Base-by-base conservation (phyloP, 2,329 filamentous ascomycete genomes). In the Fusarium zealandicum region DNA sequence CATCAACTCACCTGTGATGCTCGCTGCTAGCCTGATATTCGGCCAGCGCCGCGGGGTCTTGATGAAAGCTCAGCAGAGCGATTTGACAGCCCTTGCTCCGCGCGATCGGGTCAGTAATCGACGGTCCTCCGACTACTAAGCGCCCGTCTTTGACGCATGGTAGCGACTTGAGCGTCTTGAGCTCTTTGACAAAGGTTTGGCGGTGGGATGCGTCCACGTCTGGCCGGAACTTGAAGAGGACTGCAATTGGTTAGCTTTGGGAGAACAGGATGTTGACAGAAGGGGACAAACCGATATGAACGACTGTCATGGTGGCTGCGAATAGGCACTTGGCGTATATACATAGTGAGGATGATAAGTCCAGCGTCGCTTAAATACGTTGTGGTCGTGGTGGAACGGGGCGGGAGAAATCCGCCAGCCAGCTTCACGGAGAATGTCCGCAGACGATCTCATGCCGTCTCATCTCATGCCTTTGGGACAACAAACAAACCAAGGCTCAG, bases 1-100 rank as follows among this genome's bases (percentile, higher is more conserved):
- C 2, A 1, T 1, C n/a, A 2, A 51, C 67, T 53, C 65, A 80
- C 80, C 74, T 69, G 46, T 81, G 75, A 61, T 84, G 81, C 51
- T 84, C 80, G 4, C 73, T 69, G 43, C 80, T 82, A 1, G 78
- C 77, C 48, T 84, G 81, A 45, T 84, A 84, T 38, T 75, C 76
- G 2, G 72, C 76, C 50, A 84, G 59, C 0, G 80, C 82, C 7
- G 69, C 69, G 6, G 63, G 67, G 17, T 80, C 69, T 5, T 75
- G 63, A 40, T 84, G 82, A 16, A 78, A 82, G 70, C 81, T 83
- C 31, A 84, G 46, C 0, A 84, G 68, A 0, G 79, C 77, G 51
- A 77, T 78, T 10, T 84, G 73, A 40, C 76, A 83, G 0, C 81
- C 81, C 54, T 84, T 81, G 66, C 80, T 83, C 14, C 76, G 72